Evolutionary conservation across 2,329 filamentous ascomycete species (phyloP), one percentile per base, ranked within the genome.

Genomic region (Hymenoscyphus albidus): DNA sequence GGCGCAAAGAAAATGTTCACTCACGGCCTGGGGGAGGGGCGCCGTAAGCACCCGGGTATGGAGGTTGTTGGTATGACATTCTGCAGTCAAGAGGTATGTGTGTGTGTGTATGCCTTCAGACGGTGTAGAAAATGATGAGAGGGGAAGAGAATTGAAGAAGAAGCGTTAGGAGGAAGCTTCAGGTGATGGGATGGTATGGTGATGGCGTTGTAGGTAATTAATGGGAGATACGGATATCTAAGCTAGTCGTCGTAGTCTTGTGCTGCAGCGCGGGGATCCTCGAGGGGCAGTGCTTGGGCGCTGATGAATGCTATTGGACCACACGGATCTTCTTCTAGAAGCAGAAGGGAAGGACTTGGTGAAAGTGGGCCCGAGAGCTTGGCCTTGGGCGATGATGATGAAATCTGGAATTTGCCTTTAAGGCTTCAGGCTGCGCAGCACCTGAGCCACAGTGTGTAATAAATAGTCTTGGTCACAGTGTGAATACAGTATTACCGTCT

Each of bases 11-110:
- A 13, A 16, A 39, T 51, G n/a, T 13, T 13, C 51, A 63, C 66
- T 68, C 59, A 64, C 67, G 67, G 38, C 64, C 63, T 48, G 65
- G 67, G 38, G 67, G 68, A 1, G 67, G 67, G n/a, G 58, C 64
- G 5, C 67, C 67, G 54, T 70, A 69, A 31, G 51, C 58, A 18
- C 62, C 64, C 2, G 42, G 54, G n/a, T 61, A 60, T 39, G 60
- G 64, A 65, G 61, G 64, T 66, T 70, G 68, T 56, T 71, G 69
- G 38, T 67, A 70, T 57, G 68, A 62, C 62, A 69, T 70, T 55
- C 61, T 66, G 55, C 42, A 35, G 39, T 44, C 40, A 13, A 38
- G 38, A 13, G 48, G 48, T 54, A 35, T 10, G 6, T 35, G 1
- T 6, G 35, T 6, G 35, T 35, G 9, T 35, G 35, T 35, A 54